These are phyloP conservation scores for Blastomyces silverae DNA, from an alignment of 2,329 filamentous ascomycete genomes.

Conservation along the genomic window DNA sequence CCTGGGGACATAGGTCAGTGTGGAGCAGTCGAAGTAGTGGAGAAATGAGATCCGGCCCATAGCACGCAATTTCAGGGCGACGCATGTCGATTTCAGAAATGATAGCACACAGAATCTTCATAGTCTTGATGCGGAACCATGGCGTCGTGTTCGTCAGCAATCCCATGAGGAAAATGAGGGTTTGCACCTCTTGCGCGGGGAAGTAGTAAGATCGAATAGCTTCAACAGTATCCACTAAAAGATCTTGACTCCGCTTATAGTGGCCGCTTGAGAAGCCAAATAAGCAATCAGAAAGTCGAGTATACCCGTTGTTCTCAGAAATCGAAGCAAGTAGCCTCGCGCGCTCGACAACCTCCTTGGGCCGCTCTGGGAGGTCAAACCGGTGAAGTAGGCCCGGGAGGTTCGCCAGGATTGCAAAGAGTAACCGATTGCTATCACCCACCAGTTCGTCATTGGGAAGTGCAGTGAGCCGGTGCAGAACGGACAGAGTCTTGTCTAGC, in stretches of 20 bases:
- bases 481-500: conserved; percentile 66
- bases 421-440: conserved; percentile 71
- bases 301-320: conserved; percentile 64
- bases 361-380: conserved; percentile 56
- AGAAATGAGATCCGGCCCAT: conserved; percentile 92
- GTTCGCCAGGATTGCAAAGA: conserved; percentile 87
- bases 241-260: conserved; percentile 64
- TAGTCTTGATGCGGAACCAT: conserved; percentile 89
- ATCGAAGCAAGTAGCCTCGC: conserved; percentile 65
- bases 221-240: conserved; percentile 64
- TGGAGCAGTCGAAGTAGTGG: conserved; percentile 82
- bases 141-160: conserved; percentile 79
- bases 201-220: conserved; percentile 74
- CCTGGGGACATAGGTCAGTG: conserved; percentile 89
- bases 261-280: conserved; percentile 61
- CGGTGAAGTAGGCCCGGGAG: conserved; percentile 76
- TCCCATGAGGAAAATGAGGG: conserved; percentile 83
- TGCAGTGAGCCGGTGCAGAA: conserved; percentile 69
- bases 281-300: conserved; percentile 61
- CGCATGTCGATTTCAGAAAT: conserved; percentile 91
- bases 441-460: conserved; percentile 74
- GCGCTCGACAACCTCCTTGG: conserved; percentile 51
- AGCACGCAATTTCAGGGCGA: conserved; percentile 77
- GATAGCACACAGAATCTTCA: conserved; percentile 78
- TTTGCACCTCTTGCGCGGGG: conserved; percentile 72